Evolutionary conservation across 2,329 filamentous ascomycete genomes (phyloP), one percentile per base, ranked within the genome.

Genomic region (Chrysoporthe austroafricana): DNA sequence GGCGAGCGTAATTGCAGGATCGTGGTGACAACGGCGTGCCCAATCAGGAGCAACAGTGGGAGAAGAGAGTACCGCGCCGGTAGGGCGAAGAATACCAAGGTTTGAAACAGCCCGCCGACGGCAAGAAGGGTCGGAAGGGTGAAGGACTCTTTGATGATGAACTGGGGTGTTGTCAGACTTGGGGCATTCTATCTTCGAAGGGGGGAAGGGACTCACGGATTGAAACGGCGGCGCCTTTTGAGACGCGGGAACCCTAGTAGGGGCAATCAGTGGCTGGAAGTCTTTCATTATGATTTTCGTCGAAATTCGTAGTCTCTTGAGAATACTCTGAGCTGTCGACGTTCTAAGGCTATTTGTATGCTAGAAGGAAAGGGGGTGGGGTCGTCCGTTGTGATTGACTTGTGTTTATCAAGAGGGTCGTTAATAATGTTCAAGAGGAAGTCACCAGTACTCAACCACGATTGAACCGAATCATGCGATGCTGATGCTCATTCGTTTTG

Each of bases 141-240:
- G 54, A 71, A 67, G 4, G 54, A 16, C 39, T 71, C 66, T 39
- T 70, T 71, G 62, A 71, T 1, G 11, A 66, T n/a, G 18, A 57
- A 46, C 71, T 64, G n/a, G 16, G 13, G 5, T 16, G 16, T 11
- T 43, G 63, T 68, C 2, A 68, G 52, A 36, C 34, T n/a, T 18
- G n/a, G 2, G 26, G n/a, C 36, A 32, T 16, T 39, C 36, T 18
- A 6, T 8, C 32, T 39, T 16, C 34, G 8, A 9, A 39, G 36
- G 32, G 6, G 16, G 1, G 5, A 16, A 4, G 8, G 2, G n/a
- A 4, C 54, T 21, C 14, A 50, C 62, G 39, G 16, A 43, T 44
- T 14, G 59, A 9, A 11, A 61, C 7, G 26, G 21, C 26, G 48
- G 56, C 58, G 2, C 7, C 4, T 42, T 59, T 46, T 34, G 50